A percentile compares a stretch with the other conserved stretches of the same genome.
phyloP scores from a whole-genome alignment of 2,329 filamentous ascomycete species.

The Calonectria honghensis region DNA sequence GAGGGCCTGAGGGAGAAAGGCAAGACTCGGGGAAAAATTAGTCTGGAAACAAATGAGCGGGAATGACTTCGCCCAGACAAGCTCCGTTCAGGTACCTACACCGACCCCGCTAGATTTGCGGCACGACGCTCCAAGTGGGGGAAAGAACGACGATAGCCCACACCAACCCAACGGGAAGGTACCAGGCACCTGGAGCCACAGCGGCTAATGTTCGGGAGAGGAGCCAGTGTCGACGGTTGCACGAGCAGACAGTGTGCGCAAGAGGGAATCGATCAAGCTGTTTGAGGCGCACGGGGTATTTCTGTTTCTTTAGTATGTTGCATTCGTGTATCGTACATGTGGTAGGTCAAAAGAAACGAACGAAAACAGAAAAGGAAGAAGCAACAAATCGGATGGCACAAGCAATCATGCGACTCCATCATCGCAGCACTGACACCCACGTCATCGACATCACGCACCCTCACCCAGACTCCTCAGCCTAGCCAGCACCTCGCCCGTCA shows the following conservation, averaged over 20 bases:
- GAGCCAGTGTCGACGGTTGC: neutral
- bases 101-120: slow-evolving; percentile 47
- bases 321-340: neutral
- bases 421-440: neutral
- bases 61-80: slow-evolving; percentile 21
- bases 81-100: slow-evolving; percentile 29
- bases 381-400: neutral
- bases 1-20: neutral
- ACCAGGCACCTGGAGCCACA: slow-evolving; percentile 29
- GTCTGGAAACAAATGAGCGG: slow-evolving; percentile 5
- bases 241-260: neutral
- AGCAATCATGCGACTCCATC: neutral
- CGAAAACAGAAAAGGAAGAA: neutral
- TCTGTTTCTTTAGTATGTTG: neutral
- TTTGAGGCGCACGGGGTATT: neutral
- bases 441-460: slow-evolving; percentile 11
- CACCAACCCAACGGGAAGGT: neutral
- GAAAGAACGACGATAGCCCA: neutral
- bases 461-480: slow-evolving; percentile 24
- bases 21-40: slow-evolving; percentile 14
- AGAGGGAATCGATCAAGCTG: neutral
- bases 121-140: slow-evolving; percentile 30
- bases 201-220: slow-evolving; percentile 32
- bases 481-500: slow-evolving; percentile 61
- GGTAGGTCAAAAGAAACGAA: too few relatives aligned